Conservation (phyloP, 306 rosid species). For the Glycine soja region DNA sequence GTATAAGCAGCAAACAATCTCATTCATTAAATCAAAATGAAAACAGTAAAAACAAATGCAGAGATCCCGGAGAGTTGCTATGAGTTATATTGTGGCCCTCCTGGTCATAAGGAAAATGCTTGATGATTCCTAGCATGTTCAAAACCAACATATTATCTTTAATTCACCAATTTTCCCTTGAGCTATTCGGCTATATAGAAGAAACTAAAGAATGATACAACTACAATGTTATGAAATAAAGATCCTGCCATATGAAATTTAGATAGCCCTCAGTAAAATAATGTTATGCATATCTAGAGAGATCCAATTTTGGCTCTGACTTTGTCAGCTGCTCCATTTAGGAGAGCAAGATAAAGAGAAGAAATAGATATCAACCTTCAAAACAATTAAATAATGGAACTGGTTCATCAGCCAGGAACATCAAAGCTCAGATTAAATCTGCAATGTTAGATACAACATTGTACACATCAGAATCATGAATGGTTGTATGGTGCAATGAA, state of each 20-base stretch:
- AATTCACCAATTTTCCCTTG: conserved; percentile 6
- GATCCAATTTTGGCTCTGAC: conserved; percentile 12
- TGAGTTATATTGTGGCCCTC: background rate
- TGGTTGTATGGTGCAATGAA: background rate
- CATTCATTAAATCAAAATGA: conserved; percentile 1
- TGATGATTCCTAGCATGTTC: background rate
- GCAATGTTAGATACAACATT: background rate
- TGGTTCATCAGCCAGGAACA: conserved; percentile 1
- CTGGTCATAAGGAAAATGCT: background rate
- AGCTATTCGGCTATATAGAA: conserved; percentile 10
- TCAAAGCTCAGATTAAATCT: conserved; percentile 2
- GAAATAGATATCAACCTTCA: conserved; percentile 1
- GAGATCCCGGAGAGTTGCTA: background rate
- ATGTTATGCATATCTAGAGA: background rate
- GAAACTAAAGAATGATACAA: background rate
- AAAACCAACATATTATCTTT: conserved; percentile 19
- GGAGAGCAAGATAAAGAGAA: background rate
- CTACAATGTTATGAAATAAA: conserved; percentile 6
- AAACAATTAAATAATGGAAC: background rate
- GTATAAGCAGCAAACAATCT: background rate
- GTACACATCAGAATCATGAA: background rate
- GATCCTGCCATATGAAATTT: background rate
- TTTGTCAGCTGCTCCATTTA: background rate
- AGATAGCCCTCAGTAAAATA: background rate
- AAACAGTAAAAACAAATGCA: background rate